Conservation (phyloP, 768 basidiomycete genomes). For the Clitopilus hobsonii region DNA sequence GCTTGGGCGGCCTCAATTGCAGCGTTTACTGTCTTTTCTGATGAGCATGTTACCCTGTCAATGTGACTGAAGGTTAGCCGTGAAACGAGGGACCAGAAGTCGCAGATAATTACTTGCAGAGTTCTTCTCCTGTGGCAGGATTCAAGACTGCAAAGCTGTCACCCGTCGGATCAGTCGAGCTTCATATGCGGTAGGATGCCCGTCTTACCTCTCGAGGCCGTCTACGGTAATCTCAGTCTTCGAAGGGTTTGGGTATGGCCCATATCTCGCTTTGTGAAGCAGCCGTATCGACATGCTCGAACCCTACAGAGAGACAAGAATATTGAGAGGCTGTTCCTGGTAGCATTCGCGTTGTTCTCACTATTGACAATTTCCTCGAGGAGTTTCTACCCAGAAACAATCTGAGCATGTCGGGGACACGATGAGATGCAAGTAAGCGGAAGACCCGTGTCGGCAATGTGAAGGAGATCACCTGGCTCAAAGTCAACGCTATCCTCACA, state of each 20-base stretch:
- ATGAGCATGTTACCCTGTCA: conserved; percentile 52
- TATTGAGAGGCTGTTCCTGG: no score
- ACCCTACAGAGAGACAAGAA: not conserved
- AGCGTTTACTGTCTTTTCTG: conserved; percentile 42
- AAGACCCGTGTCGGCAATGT: not conserved
- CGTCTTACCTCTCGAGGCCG: no score
- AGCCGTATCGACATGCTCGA: conserved; percentile 5
- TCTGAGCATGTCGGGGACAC: no score
- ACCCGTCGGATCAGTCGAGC: not conserved
- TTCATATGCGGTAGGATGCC: no score
- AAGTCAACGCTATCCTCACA: not conserved
- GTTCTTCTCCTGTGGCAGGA: conserved; percentile 60
- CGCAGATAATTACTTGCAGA: conserved; percentile 46
- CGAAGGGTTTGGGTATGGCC: not conserved
- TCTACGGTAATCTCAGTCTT: conserved; percentile 16
- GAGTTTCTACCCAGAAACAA: no score
- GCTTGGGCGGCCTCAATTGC: conserved; percentile 53
- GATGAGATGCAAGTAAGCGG: not conserved
- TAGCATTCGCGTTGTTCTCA: no score
- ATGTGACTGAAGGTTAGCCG: conserved; percentile 1
- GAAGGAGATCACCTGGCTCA: not conserved
- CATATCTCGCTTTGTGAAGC: conserved; percentile 9
- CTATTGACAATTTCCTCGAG: no score
- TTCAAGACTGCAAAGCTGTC: conserved; percentile 52
- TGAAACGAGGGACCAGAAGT: not conserved